Evolutionary conservation across 352 stramenopile genomes (phyloP).

Genomic region (Phytophthora pisi): DNA sequence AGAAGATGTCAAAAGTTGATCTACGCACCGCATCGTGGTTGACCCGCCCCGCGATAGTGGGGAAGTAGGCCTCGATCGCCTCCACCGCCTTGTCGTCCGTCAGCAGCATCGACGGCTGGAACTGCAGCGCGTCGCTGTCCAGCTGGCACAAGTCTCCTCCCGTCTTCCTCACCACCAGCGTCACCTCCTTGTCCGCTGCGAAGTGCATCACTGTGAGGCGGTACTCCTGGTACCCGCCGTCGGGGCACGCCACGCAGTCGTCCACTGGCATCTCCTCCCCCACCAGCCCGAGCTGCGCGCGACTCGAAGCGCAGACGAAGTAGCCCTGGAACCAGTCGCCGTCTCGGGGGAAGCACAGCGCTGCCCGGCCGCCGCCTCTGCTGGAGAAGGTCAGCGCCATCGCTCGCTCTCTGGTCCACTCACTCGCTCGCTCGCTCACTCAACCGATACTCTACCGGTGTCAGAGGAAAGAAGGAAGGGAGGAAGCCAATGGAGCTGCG

Average conservation of each 20-base stretch:
- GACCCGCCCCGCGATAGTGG: neutral
- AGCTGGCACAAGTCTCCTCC: constrained; percentile 66
- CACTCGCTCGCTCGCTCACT: neutral
- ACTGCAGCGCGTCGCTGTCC: constrained; percentile 49
- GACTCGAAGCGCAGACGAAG: constrained; percentile 45
- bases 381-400: constrained; percentile 37
- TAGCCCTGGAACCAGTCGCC: constrained; percentile 74
- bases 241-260: constrained; percentile 62
- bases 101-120: constrained; percentile 40
- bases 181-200: constrained; percentile 25
- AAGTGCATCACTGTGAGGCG: constrained; percentile 67
- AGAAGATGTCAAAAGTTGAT: neutral
- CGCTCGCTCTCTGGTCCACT: constrained; percentile 15
- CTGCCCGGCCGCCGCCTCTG: constrained; percentile 33
- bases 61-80: neutral
- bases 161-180: constrained; percentile 59
- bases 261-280: constrained; percentile 69
- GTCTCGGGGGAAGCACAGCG: constrained; percentile 64
- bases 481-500: constrained; percentile 38
- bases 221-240: constrained; percentile 75
- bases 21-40: neutral
- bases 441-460: constrained; percentile 17
- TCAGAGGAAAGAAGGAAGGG: neutral
- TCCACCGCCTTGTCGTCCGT: neutral
- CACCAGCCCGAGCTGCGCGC: constrained; percentile 56